A percentile compares a stretch with the other conserved stretches of the same genome.
Conservation (phyloP, 495 filamentous ascomycete genomes). For the Tuber indicum region DNA sequence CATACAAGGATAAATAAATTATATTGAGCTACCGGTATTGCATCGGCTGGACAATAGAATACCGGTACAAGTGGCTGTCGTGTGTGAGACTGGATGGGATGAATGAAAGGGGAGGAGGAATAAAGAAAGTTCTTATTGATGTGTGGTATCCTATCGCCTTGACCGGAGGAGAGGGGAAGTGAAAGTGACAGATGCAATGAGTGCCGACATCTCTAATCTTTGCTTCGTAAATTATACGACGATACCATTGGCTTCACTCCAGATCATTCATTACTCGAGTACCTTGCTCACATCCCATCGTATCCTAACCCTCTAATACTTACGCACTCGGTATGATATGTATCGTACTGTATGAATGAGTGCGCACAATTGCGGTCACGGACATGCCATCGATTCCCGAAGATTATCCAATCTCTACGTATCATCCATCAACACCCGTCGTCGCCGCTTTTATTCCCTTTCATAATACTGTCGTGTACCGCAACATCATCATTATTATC, state of each 20-base stretch:
- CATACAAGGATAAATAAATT: too few relatives aligned
- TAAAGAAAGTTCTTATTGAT: background rate
- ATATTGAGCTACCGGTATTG: too few relatives aligned
- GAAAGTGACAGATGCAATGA: background rate
- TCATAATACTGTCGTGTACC: background rate
- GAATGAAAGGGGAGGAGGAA: background rate
- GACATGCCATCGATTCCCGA: slow-evolving; percentile 6
- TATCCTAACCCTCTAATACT: background rate
- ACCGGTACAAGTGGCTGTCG: background rate
- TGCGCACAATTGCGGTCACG: background rate
- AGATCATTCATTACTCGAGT: background rate
- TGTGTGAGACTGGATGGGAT: background rate
- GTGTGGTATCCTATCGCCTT: background rate
- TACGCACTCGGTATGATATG: background rate
- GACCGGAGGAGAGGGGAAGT: background rate
- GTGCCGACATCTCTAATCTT: background rate
- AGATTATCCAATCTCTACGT: slow-evolving; percentile 12
- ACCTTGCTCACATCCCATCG: background rate
- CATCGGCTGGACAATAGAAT: background rate
- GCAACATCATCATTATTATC: background rate
- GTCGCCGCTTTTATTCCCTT: background rate
- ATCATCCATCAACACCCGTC: background rate
- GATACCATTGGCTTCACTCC: background rate
- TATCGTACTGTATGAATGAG: background rate
- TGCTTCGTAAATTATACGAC: background rate